Evolutionary conservation across 129 eudicot genomes (phyloP), one percentile per base, ranked within the genome.

Genomic region (Sambucus nigra): DNA sequence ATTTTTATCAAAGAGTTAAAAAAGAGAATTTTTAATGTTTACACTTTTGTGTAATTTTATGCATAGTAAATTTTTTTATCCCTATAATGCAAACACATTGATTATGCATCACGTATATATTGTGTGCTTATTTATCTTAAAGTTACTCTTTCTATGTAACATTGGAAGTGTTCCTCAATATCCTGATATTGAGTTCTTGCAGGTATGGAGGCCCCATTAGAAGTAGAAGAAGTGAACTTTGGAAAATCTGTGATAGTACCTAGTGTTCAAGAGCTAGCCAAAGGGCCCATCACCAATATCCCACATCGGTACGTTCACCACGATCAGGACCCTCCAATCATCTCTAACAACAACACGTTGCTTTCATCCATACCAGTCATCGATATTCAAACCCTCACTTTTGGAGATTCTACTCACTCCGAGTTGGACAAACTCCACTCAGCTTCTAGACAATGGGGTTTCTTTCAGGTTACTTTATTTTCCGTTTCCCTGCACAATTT

Each of bases 391-490:
- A 14, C 57, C 55, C 9, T 69, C 75, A 67, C 64, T 17, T 80
- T 78, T 66, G 63, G 53, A 25, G 59, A 70, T 44, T 25, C 60
- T 9, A 25, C 12, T 7, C 46, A 52, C 5, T 15, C 44, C 49
- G 92, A 82, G 61, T 61, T 74, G 13, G 35, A 71, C 11, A 69
- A 27, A 41, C 76, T 83, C 28, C 87, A 79, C 48, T 32, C 50
- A 7, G 94, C 94, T 60, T 79, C 84, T 63, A 54, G 63, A 56
- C 55, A 83, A 22, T 83, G 94, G 94, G 94, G 94, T 0, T 79
- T 83, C 56, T 73, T 79, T 65, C 91, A 82, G 85, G 85, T 81
- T 40, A 27, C 9, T 7, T 32, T 7, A n/a, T n/a, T n/a, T n/a
- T n/a, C n/a, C n/a, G n/a, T n/a, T n/a, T n/a, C n/a, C n/a, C n/a